Evolutionary conservation across 2,329 filamentous ascomycete species (phyloP).

Genomic region (Trichoderma atrobrunneum): DNA sequence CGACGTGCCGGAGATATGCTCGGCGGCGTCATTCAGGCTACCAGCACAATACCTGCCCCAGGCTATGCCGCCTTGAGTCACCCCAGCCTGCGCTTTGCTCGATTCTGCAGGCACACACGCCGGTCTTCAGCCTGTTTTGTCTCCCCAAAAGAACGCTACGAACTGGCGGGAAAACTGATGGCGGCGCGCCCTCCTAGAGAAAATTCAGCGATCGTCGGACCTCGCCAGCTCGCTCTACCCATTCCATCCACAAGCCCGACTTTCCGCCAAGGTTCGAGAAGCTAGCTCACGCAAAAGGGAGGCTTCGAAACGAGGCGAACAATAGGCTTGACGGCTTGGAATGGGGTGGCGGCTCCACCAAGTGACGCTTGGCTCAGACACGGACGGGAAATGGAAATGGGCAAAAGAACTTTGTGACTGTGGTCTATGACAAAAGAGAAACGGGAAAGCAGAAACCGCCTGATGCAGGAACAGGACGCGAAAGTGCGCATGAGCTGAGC

Average conservation of each 20-base stretch:
- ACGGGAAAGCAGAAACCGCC: neutral
- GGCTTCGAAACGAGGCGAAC: neutral
- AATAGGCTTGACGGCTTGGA: constrained; percentile 11
- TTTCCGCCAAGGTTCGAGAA: constrained; percentile 12
- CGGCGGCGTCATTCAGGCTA: neutral
- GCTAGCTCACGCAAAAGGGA: neutral
- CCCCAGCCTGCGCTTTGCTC: constrained; percentile 2
- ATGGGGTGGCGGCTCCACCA: constrained; percentile 2
- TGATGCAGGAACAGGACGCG: constrained; percentile 9
- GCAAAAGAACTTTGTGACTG: neutral
- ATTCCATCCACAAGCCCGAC: neutral
- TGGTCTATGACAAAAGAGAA: neutral
- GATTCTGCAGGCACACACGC: constrained; percentile 6
- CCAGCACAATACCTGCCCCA: neutral
- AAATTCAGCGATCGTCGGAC: neutral
- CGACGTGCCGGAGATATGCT: neutral
- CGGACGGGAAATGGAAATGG: neutral
- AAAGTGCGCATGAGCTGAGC: constrained; percentile 9
- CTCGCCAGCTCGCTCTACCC: neutral
- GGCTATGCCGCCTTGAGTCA: neutral
- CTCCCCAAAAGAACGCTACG: neutral
- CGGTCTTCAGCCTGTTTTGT: constrained; percentile 1
- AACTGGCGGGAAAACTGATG: neutral
- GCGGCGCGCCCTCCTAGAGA: neutral
- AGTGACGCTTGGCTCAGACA: constrained; percentile 6